A percentile compares a stretch with the other conserved stretches of the same genome.
phyloP scores from a whole-genome alignment of 495 filamentous ascomycete genomes.

The Trichoderma reesei region DNA sequence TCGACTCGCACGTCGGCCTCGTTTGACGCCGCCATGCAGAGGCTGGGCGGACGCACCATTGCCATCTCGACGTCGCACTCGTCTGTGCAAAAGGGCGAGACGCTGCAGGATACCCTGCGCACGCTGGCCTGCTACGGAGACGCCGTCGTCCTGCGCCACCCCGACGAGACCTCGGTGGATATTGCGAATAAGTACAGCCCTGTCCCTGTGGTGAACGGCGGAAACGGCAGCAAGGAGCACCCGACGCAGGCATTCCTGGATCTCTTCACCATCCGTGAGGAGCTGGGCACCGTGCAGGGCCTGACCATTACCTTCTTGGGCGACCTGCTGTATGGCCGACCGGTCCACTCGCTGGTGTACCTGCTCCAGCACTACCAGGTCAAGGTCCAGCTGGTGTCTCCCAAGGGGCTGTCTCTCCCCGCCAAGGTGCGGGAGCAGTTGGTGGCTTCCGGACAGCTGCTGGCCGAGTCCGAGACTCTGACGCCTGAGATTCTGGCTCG shows the following conservation, averaged over 20 bases:
- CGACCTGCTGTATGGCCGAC: slow-evolving; percentile 84
- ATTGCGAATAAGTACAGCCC: slow-evolving; percentile 75
- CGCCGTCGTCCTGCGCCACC: slow-evolving; percentile 88
- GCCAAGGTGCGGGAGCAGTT: slow-evolving; percentile 60
- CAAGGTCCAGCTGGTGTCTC: slow-evolving; percentile 81
- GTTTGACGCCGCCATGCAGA: slow-evolving; percentile 97
- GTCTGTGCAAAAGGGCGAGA: slow-evolving; percentile 85
- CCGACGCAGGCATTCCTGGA: slow-evolving; percentile 98
- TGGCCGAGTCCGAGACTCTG: slow-evolving; percentile 62
- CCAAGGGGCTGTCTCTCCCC: slow-evolving; percentile 68
- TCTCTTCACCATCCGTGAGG: slow-evolving; percentile 95
- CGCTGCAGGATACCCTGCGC: slow-evolving; percentile 83
- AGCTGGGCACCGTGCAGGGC: slow-evolving; percentile 87
- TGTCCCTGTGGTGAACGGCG: slow-evolving; percentile 92
- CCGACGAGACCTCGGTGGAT: slow-evolving; percentile 64
- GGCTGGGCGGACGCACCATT: slow-evolving; percentile 77
- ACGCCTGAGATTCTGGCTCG: slow-evolving; percentile 74
- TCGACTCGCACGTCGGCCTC: slow-evolving; percentile 93
- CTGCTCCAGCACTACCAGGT: slow-evolving; percentile 92
- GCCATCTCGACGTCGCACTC: slow-evolving; percentile 69
- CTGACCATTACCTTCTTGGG: slow-evolving; percentile 93
- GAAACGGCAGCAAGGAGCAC: slow-evolving; percentile 90
- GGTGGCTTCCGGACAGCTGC: slow-evolving; percentile 60
- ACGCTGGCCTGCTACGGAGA: slow-evolving; percentile 91
- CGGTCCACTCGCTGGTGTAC: slow-evolving; percentile 89